Evolutionary conservation across 164 flowering plant species (phyloP), one percentile per base, ranked within the genome.

Genomic region (Macadamia integrifolia): DNA sequence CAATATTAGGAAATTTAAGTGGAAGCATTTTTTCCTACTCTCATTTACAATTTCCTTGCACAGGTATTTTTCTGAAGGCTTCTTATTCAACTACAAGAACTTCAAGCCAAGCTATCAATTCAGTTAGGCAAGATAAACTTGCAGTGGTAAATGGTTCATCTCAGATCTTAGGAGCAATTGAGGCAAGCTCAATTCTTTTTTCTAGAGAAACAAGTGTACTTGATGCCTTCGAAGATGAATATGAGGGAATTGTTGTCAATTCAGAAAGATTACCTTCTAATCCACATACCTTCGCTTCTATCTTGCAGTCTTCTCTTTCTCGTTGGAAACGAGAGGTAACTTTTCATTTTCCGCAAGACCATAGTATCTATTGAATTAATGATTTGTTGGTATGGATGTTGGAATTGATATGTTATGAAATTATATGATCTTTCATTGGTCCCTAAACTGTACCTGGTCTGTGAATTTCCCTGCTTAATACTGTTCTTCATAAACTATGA

Each of bases 211-310:
- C 29, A 60, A 64, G 64, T 71, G 65, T 86, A 12, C 84, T 93
- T 53, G 80, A 87, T 72, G 82, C 83, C 11, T 62, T 53, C 57
- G 90, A 90, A 69, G 98, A 93, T 76, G 84, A 81, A 65, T 93
- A 93, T 69, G 93, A 76, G 1, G 98, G 97, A 62, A 79, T 89
- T 52, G 75, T 91, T 18, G 74, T 93, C 70, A 77, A 93, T 71
- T 74, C 92, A 3, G 80, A 80, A 35, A 78, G 72, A 64, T 75
- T 93, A 66, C 98, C 98, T 15, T 62, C 79, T 53, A 80, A 83
- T 68, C 76, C 91, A 2, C 58, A 61, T 30, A 75, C 70, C 28
- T 93, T 93, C 66, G 77, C 87, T 67, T 79, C 85, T 23, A 40
- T 61, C 9, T 87, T 93, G 59, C 87, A 68, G 15, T 76, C 76